These are phyloP conservation scores for Globisporangium viniferum DNA, from an alignment of 352 stramenopile species.

Conservation along the genomic window DNA sequence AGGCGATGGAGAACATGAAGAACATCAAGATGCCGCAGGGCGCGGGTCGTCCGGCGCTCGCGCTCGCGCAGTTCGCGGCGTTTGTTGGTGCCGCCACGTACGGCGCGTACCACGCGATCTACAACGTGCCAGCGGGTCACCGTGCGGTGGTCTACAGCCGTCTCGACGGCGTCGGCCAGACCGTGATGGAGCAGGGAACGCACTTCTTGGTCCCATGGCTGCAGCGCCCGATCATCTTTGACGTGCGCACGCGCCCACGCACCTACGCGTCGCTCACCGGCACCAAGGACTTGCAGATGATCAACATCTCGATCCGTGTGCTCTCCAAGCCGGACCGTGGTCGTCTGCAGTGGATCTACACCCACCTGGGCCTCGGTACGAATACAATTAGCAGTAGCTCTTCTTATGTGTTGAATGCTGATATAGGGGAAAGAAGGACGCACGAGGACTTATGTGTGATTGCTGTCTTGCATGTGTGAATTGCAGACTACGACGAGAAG, in stretches of 20 bases:
- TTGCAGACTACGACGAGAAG: slow-evolving; percentile 96
- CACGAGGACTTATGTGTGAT: not conserved
- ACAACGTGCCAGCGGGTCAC: slow-evolving; percentile 87
- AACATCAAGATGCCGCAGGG: slow-evolving; percentile 84
- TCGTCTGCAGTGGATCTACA: slow-evolving; percentile 97
- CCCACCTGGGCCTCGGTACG: slow-evolving; percentile 90
- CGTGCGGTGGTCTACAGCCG: slow-evolving; percentile 89
- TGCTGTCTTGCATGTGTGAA: not conserved
- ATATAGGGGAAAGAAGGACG: not conserved
- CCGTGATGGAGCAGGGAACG: slow-evolving; percentile 90
- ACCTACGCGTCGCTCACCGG: slow-evolving; percentile 91
- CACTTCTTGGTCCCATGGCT: slow-evolving; percentile 98
- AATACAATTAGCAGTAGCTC: not conserved
- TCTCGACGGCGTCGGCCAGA: slow-evolving; percentile 78
- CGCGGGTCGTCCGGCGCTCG: slow-evolving; percentile 46
- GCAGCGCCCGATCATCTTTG: slow-evolving; percentile 95
- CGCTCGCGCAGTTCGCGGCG: slow-evolving; percentile 60
- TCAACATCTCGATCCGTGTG: slow-evolving; percentile 99
- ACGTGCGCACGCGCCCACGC: slow-evolving; percentile 91
- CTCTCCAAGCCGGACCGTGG: slow-evolving; percentile 94
- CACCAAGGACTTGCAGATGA: slow-evolving; percentile 99
- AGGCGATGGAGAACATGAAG: slow-evolving; percentile 88
- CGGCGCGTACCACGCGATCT: slow-evolving; percentile 81
- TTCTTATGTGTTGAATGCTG: not conserved
- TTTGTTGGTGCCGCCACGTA: slow-evolving; percentile 67